Percentiles rank a stretch among this genome's conserved stretches.
phyloP scores from a whole-genome alignment of 2,329 filamentous ascomycete species.

The Trichoderma semiorbis region DNA sequence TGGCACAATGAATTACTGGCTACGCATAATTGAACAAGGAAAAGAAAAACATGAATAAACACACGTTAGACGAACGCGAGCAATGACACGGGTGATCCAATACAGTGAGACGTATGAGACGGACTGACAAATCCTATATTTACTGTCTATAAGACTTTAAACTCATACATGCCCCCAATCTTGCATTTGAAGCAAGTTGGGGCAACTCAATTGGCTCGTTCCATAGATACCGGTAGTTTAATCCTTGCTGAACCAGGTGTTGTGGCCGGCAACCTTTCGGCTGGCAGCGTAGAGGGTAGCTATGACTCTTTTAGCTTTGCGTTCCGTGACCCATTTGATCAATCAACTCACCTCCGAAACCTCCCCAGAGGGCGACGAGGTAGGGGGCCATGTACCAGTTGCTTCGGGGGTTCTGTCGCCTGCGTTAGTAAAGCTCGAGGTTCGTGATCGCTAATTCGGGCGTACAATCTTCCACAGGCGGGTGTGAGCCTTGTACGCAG shows the following conservation, averaged over 20 bases:
- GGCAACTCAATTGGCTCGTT: background rate
- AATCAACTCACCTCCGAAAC: conserved; percentile 54
- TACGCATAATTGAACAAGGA: conserved; percentile 27
- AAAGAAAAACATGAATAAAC: conserved; percentile 22
- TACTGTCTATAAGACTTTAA: conserved; percentile 17
- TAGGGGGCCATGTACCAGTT: conserved; percentile 65
- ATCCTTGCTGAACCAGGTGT: conserved; percentile 67
- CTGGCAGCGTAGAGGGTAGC: conserved; percentile 67
- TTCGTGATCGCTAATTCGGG: conserved; percentile 20
- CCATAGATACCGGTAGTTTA: conserved; percentile 31
- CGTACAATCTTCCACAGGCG: conserved; percentile 78
- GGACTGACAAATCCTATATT: conserved; percentile 17
- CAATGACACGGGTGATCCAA: background rate
- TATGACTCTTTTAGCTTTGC: conserved; percentile 32
- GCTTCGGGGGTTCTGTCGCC: conserved; percentile 59
- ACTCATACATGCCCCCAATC: background rate
- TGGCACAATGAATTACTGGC: conserved; percentile 30
- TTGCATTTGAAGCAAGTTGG: background rate
- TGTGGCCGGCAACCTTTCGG: conserved; percentile 72
- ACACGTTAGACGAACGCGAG: background rate
- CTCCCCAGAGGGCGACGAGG: conserved; percentile 61
- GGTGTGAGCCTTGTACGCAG: conserved; percentile 63
- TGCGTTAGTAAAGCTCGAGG: conserved; percentile 14
- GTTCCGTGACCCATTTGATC: background rate
- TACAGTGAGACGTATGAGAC: background rate